Evolutionary conservation across 495 filamentous ascomycete genomes (phyloP).

Genomic region (Hamigera avellanea): DNA sequence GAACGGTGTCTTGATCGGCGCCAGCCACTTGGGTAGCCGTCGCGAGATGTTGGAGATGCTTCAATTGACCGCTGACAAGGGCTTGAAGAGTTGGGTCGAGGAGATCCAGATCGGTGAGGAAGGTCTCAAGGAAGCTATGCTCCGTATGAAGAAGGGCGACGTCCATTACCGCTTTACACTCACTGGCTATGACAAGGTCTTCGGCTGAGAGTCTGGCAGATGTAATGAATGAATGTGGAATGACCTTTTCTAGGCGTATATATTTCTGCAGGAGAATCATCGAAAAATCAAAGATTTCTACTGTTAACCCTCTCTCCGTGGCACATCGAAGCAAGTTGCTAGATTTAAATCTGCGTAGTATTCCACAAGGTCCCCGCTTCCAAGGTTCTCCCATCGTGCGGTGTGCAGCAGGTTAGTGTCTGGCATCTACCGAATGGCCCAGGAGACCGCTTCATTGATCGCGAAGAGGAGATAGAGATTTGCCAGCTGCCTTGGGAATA

Average conservation of each 20-base stretch:
- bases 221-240: background rate
- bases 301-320: too few species aligned
- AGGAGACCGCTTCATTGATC: conserved; percentile 50
- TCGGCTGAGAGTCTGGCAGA: conserved; percentile 16
- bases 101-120: conserved; percentile 59
- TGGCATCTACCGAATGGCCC: too few species aligned
- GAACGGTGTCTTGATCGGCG: conserved; percentile 72
- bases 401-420: too few species aligned
- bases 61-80: conserved; percentile 68
- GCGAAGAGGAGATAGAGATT: conserved; percentile 40
- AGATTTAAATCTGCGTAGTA: too few species aligned
- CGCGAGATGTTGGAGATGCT: conserved; percentile 77
- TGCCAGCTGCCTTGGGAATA: conserved; percentile 25
- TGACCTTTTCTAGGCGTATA: too few species aligned
- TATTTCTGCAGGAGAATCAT: too few species aligned
- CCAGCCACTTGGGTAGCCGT: conserved; percentile 70
- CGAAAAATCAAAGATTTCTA: too few species aligned
- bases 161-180: conserved; percentile 58
- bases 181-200: conserved; percentile 53
- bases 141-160: conserved; percentile 58
- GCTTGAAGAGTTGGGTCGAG: conserved; percentile 73
- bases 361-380: too few species aligned
- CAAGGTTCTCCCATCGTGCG: too few species aligned
- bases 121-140: conserved; percentile 55
- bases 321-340: too few species aligned